Base-by-base conservation (phyloP, 75 land plant species). In the Gnetum montanum region DNA sequence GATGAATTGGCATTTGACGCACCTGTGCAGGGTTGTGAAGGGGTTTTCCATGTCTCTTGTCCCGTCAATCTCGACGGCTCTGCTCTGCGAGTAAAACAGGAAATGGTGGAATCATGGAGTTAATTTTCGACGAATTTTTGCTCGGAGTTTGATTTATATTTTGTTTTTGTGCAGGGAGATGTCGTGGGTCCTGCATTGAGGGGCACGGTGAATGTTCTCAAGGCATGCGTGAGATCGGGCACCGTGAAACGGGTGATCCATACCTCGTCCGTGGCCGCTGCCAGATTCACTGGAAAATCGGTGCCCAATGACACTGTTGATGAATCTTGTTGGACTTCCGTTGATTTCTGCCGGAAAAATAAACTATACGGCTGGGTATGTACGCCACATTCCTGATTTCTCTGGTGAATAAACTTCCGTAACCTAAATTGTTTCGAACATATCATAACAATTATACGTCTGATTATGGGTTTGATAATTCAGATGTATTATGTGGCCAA, bases 11-110 rank as follows among this genome's bases (percentile, higher is more conserved):
- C 57, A 43, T 71, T 65, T 40, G 70, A 75, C 26, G 54, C 29
- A 1, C 60, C 70, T 27, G 50, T 75, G 25, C 23, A 12, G 5
- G 78, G 77, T 22, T 78, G 78, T 35, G 34, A 60, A 44, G 67
- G 76, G 19, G 70, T 75, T 15, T 64, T 75, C 29, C 78, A 75
- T 35, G 23, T 62, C 20, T 76, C 78, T 27, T 56, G 64, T 34
- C 74, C 74, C 13, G 77, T 73, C 38, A 70, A 30, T 40, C 31
- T 54, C 7, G 15, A 19, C 15, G 8, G 35, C 3, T 24, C 51
- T 11, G 70, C 68, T 40, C 70, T 70, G 13, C 49, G 66, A 50
- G 74, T 66, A 33, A 60, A 11, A 20, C 6, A n/a, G n/a, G n/a
- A n/a, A n/a, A n/a, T n/a, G 11, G 7, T 48, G 50, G 13, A n/a